phyloP scores from a whole-genome alignment of 257 asterid species.

The Cruciata laevipes region DNA sequence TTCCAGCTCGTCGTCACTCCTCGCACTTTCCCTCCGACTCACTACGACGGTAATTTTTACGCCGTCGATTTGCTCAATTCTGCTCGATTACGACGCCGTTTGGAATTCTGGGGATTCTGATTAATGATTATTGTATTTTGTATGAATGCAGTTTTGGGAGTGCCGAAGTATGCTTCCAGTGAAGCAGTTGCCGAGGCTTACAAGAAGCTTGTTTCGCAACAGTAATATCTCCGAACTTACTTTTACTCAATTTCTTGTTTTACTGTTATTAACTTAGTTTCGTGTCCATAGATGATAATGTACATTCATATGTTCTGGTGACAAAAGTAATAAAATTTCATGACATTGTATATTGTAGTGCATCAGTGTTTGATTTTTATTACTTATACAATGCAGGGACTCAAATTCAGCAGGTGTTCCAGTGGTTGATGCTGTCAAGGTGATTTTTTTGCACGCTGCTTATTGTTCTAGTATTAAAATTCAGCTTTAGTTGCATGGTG shows the following conservation, averaged over 20 bases:
- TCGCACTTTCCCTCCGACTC: constrained; percentile 64
- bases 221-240: constrained; percentile 31
- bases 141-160: constrained; percentile 63
- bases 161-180: constrained; percentile 53
- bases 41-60: constrained; percentile 58
- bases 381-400: constrained; percentile 40
- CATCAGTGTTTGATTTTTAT: not conserved
- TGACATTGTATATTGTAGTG: not conserved
- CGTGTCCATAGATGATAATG: constrained; percentile 9
- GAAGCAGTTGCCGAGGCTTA: constrained; percentile 71
- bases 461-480: not conserved
- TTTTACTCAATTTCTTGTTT: not conserved
- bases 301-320: not conserved
- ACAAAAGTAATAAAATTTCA: too few species aligned
- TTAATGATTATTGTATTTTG: not conserved
- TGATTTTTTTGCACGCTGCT: not conserved
- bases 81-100: not conserved
- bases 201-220: constrained; percentile 44
- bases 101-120: too few species aligned
- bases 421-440: constrained; percentile 19
- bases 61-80: not conserved
- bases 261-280: not conserved
- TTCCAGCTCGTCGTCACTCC: constrained; percentile 75
- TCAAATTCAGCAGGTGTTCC: constrained; percentile 50
- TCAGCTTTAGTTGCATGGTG: not conserved